Base-by-base conservation (phyloP, 2,329 filamentous ascomycete species). In the Penicillium sp. region DNA sequence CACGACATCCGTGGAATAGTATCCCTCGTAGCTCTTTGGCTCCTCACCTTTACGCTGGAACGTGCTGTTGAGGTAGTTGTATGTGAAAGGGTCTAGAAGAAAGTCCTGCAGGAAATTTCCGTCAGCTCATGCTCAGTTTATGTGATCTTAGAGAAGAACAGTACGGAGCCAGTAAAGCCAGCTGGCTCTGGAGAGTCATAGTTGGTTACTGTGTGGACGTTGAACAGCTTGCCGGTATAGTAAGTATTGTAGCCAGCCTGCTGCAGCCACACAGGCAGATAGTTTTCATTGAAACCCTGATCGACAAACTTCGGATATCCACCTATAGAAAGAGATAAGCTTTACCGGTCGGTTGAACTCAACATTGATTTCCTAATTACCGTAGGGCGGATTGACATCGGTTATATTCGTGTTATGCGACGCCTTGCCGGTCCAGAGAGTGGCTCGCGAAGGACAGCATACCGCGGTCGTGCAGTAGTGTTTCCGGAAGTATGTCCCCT, bases 381-480 rank as follows among this genome's bases (percentile, higher is more conserved):
- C 69, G 43, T 68, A 71, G 12, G 69, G 70, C 1, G 64, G 63
- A n/a, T 33, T 52, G 1, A 73, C 68, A 30, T 72, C 68, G 0
- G 86, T 89, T 1, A 89, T 82, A 59, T 89, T 89, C 0, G 84
- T 88, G 63, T 88, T 88, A 63, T 89, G 86, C 0, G 85, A 81
- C 12, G 81, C 78, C 62, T 81, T 82, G 0, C 86, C 86, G 0
- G 85, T 87, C 78, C 79, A 83, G 0, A 89, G 70, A 3, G 79
- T 82, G 1, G 84, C 85, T 5, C 86, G 76, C 0, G 84, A 83
- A 0, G 86, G 86, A 61, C 86, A 89, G 69, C 86, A 89, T 1
- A 87, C 68, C 0, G 85, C 79, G 0, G 83, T 81, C 0, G 85
- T 87, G 64, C 66, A 67, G 61, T 82, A 89, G 62, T 89, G 86